Evolutionary conservation across 176 grass and related monocot genomes (phyloP).

Genomic region (Tillandsia leiboldiana): DNA sequence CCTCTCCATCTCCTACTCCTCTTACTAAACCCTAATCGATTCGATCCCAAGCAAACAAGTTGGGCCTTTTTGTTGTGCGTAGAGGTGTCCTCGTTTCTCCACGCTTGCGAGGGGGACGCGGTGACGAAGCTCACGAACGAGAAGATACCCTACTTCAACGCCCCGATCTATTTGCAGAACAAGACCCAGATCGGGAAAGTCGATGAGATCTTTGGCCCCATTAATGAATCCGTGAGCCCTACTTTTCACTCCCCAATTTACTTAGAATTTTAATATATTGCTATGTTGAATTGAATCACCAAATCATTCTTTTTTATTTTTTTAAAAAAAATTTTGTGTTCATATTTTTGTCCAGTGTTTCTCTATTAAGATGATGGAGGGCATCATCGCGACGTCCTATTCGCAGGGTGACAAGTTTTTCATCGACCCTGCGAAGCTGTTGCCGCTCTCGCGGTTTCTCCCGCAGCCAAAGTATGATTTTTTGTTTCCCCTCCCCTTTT

Average conservation of each 20-base stretch:
- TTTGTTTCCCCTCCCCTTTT: constrained; percentile 3
- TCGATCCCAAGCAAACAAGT: neutral
- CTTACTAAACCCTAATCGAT: neutral
- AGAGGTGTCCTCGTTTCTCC: constrained; percentile 88
- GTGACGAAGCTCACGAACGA: constrained; percentile 94
- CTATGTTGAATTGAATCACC: neutral
- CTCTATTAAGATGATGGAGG: constrained; percentile 91
- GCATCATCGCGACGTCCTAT: constrained; percentile 75
- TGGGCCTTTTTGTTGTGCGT: neutral
- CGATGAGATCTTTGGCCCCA: constrained; percentile 96
- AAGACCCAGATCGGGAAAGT: constrained; percentile 95
- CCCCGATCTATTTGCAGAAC: constrained; percentile 86
- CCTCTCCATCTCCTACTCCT: neutral
- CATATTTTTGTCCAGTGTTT: constrained; percentile 37
- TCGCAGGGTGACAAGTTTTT: constrained; percentile 72
- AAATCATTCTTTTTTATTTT: neutral
- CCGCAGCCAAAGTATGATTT: constrained; percentile 72
- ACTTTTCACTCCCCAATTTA: neutral
- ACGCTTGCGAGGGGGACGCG: constrained; percentile 79
- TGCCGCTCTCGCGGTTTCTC: constrained; percentile 85
- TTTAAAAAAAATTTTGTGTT: neutral
- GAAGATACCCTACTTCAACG: constrained; percentile 97
- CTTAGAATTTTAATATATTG: too few species aligned
- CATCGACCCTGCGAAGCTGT: constrained; percentile 77
- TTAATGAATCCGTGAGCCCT: constrained; percentile 81